phyloP scores from a whole-genome alignment of 176 grass and related monocot species.

The Musa itinerans region DNA sequence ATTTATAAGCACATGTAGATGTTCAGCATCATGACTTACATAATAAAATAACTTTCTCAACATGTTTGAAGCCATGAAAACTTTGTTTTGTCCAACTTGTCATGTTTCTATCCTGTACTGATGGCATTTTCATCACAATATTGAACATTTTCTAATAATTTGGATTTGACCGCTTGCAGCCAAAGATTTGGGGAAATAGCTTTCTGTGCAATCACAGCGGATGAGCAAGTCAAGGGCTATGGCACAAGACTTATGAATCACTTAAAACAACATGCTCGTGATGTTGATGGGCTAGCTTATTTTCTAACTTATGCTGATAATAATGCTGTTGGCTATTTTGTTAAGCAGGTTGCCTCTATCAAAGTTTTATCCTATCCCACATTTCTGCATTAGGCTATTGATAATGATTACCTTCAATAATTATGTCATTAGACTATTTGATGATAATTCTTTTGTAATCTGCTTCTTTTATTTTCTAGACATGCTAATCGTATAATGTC shows the following conservation, averaged over 20 bases:
- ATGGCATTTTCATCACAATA: background rate
- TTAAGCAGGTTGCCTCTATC: conserved; percentile 63
- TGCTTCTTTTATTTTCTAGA: background rate
- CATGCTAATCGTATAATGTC: background rate
- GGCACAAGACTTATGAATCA: conserved; percentile 99
- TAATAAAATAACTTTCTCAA: background rate
- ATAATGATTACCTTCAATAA: no score
- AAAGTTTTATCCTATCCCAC: background rate
- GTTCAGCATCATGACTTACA: background rate
- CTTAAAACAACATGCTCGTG: conserved; percentile 93
- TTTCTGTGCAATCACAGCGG: conserved; percentile 95
- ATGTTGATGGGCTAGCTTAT: conserved; percentile 88
- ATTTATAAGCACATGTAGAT: no score
- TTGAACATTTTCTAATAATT: background rate
- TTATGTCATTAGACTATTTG: background rate
- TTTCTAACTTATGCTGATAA: conserved; percentile 99
- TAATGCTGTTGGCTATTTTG: conserved; percentile 96
- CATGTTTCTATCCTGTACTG: background rate
- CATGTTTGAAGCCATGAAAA: background rate
- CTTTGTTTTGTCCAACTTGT: background rate
- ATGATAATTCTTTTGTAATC: background rate
- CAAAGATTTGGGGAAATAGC: conserved; percentile 98
- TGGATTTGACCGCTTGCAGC: conserved; percentile 33
- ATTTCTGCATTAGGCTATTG: background rate
- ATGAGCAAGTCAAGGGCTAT: conserved; percentile 99